Percentiles rank a stretch among this genome's conserved stretches.
phyloP scores from a whole-genome alignment of 805 yeast genomes.

The Saturnispora hagleri region DNA sequence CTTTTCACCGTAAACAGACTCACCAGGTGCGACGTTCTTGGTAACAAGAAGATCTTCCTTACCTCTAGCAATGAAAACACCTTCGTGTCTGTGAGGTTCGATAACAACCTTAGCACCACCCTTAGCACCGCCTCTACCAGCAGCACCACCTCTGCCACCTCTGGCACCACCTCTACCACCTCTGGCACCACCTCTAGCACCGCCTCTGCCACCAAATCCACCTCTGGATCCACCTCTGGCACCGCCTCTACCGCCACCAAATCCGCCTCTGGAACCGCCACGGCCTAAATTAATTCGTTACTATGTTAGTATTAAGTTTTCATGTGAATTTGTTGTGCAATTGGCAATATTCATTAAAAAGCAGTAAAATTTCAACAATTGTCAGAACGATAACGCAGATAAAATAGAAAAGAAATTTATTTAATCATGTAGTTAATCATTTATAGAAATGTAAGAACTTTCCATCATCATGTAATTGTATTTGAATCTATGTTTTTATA shows the following conservation, averaged over 20 bases:
- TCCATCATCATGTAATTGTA: background rate
- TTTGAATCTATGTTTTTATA: background rate
- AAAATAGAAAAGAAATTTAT: constrained; percentile 3
- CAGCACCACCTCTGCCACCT: constrained; percentile 51
- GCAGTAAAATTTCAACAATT: background rate
- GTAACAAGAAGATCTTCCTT: constrained; percentile 97
- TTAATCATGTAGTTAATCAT: constrained; percentile 3
- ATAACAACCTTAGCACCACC: constrained; percentile 95
- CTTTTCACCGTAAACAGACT: constrained; percentile 97
- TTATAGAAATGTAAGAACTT: constrained; percentile 2
- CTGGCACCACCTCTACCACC: constrained; percentile 52
- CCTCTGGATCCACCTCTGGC: constrained; percentile 44
- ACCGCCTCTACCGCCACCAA: constrained; percentile 29
- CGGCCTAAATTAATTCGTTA: constrained; percentile 13
- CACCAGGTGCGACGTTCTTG: constrained; percentile 96
- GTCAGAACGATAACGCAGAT: constrained; percentile 10
- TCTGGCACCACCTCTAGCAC: constrained; percentile 42
- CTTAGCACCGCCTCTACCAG: constrained; percentile 69
- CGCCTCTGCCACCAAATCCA: constrained; percentile 39
- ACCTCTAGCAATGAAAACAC: constrained; percentile 99
- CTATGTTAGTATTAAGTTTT: constrained; percentile 3
- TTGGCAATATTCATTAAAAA: background rate
- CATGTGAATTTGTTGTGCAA: background rate
- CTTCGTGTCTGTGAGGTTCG: constrained; percentile 98
- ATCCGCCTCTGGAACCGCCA: constrained; percentile 30